Evolutionary conservation across 139 green algal species (phyloP), one percentile per base, ranked within the genome.

Genomic region (Chlorella sorokiniana): DNA sequence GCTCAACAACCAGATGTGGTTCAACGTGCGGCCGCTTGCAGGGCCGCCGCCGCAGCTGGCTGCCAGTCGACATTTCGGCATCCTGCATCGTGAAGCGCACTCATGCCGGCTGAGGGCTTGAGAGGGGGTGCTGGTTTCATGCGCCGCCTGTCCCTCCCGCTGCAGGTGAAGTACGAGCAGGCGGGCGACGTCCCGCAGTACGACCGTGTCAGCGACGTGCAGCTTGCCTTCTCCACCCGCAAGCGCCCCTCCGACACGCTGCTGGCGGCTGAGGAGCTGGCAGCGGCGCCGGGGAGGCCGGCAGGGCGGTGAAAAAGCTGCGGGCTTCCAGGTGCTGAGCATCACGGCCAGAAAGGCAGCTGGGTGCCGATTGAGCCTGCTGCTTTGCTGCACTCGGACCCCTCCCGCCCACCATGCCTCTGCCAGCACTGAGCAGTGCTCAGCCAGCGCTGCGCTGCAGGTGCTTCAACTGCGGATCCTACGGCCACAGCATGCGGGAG

Each of bases 381-480:
- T n/a, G n/a, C 29, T 38, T 14, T 67, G 29, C 61, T 25, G 16
- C 29, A 29, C 25, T 38, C 61, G 3, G 16, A 20, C 38, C 22
- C 7, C 38, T 27, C 35, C n/a, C 62, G 1, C 27, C 9, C 35
- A 1, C 40, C 23, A 5, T 48, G 27, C 64, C 11, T 0, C 35
- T n/a, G 10, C 4, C 64, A 7, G 27, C 35, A 4, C n/a, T 37
- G 20, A 31, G 35, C 10, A 10, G 6, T 6, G 7, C 31, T 29
- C 35, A 11, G 2, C 35, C 16, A 5, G 1, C 41, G 0, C 70
- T 40, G 54, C 62, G 18, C 38, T 38, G 64, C 77, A 71, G 83
- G 63, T 89, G 85, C 76, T 86, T 85, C 75, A 89, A 89, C 63
- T 89, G 85, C 54, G 85, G 85, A 63, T 77, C 48, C 51, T 89